Evolutionary conservation across 345 rosid species (phyloP), one percentile per base, ranked within the genome.

Genomic region (Dimocarpus longan): DNA sequence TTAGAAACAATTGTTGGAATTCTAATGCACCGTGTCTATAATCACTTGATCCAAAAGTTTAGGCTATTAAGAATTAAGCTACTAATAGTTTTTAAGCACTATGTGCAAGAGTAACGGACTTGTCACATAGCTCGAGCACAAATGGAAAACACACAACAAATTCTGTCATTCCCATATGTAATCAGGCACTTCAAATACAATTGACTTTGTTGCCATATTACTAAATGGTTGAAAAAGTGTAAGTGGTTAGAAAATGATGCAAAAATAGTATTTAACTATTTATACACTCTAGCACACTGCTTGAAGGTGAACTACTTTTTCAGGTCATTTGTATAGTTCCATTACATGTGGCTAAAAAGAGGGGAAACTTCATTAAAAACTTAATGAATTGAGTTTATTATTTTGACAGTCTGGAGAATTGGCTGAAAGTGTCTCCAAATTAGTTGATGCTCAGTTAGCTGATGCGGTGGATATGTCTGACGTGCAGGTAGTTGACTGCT

Each of bases 381-480:
- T 63, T 76, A 68, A 60, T 76, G 83, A 82, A 57, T 73, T 57
- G 83, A 40, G 79, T 75, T 64, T 76, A 37, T 46, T 84, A 68
- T 86, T 86, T 76, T 83, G 43, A 78, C 87, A 94, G 99, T 89
- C 92, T 80, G 97, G 93, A 79, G 99, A 96, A 81, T 84, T 94
- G 84, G 98, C 99, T 75, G 99, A 96, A 86, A 96, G 98, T 21
- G 90, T 96, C 79, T 90, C 98, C 77, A 89, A 91, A 89, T 93
- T 93, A 76, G 91, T 96, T 66, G 98, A 96, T 89, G 82, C 94
- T 75, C 99, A 94, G 78, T 90, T 85, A 66, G 90, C 91, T 48
- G 94, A 89, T 74, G 89, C 91, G n/a, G 93, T 93, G 70, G 98
- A 94, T 81, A 94, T 93, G 93, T 89, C 94, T 68, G 91, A 92